Percentiles rank a stretch among this genome's conserved stretches.
phyloP scores from a whole-genome alignment of 352 stramenopile genomes.

The Pythium myriotylum region DNA sequence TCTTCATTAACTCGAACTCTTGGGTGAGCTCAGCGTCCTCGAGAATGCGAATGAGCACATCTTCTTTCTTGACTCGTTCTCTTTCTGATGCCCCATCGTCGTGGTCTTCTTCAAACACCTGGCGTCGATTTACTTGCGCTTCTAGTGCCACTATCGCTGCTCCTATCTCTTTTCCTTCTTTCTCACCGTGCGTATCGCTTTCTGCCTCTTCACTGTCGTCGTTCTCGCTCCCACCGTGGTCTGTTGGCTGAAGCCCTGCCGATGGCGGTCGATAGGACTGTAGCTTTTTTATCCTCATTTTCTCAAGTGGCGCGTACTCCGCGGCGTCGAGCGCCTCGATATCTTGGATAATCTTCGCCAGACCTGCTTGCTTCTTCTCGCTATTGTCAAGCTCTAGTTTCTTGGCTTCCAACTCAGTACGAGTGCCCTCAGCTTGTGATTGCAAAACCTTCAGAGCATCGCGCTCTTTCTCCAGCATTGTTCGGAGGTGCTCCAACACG shows the following conservation, averaged over 20 bases:
- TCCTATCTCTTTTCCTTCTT: slow-evolving; percentile 21
- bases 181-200: slow-evolving; percentile 1
- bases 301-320: slow-evolving; percentile 58
- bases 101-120: slow-evolving; percentile 50
- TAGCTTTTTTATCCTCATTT: slow-evolving; percentile 58
- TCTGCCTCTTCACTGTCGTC: slow-evolving; percentile 28
- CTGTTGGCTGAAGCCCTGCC: slow-evolving; percentile 15
- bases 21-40: slow-evolving; percentile 41
- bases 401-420: slow-evolving; percentile 27
- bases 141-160: background rate
- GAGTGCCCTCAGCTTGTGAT: slow-evolving; percentile 13
- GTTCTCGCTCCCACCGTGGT: slow-evolving; percentile 7
- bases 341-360: slow-evolving; percentile 60
- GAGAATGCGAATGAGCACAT: slow-evolving; percentile 51
- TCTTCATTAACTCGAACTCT: slow-evolving; percentile 66
- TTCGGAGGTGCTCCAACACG: slow-evolving; percentile 52
- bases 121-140: slow-evolving; percentile 33
- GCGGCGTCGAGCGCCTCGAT: slow-evolving; percentile 64
- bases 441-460: slow-evolving; percentile 35
- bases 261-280: slow-evolving; percentile 37
- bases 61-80: slow-evolving; percentile 46
- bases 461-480: slow-evolving; percentile 21
- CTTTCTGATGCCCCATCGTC: slow-evolving; percentile 3
- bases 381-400: slow-evolving; percentile 21
- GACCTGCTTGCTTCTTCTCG: slow-evolving; percentile 31